Percentiles rank a stretch among this genome's conserved stretches.
Conservation (phyloP, 2,329 filamentous ascomycete species). For the Amylocarpus encephaloides region DNA sequence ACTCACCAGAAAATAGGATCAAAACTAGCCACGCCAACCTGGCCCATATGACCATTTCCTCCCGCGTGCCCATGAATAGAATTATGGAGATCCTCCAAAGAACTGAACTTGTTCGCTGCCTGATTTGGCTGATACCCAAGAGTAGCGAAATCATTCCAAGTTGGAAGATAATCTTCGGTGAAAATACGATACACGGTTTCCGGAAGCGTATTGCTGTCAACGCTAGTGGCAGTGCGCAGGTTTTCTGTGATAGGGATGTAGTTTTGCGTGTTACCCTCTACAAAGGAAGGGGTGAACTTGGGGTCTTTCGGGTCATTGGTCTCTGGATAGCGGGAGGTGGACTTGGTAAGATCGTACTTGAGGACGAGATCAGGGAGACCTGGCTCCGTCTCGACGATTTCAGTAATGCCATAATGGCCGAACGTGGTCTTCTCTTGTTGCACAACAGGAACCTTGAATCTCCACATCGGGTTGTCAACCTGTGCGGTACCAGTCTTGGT, state of each 20-base stretch:
- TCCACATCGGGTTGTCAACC: slow-evolving; percentile 16
- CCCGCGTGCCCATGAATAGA: slow-evolving; percentile 36
- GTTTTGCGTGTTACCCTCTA: slow-evolving; percentile 10
- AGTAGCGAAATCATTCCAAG: slow-evolving; percentile 11
- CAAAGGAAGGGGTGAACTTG: slow-evolving; percentile 6
- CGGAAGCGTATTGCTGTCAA: slow-evolving; percentile 12
- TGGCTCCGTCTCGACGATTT: not conserved
- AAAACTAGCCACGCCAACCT: slow-evolving; percentile 37
- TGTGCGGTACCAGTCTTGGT: slow-evolving; percentile 13
- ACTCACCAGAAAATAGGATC: slow-evolving; percentile 37
- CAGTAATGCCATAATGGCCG: slow-evolving; percentile 13
- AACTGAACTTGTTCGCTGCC: slow-evolving; percentile 20
- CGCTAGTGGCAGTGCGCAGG: slow-evolving; percentile 4
- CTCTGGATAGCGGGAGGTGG: slow-evolving; percentile 9
- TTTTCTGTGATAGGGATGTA: slow-evolving; percentile 8
- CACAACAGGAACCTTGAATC: slow-evolving; percentile 5
- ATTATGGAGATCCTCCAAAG: slow-evolving; percentile 40
- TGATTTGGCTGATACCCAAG: slow-evolving; percentile 7
- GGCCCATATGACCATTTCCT: slow-evolving; percentile 35
- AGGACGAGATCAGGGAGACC: slow-evolving; percentile 3
- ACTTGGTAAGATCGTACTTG: slow-evolving; percentile 9
- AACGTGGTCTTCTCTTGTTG: slow-evolving; percentile 7
- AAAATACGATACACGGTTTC: slow-evolving; percentile 14
- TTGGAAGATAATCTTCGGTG: slow-evolving; percentile 8
- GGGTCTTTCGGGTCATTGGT: slow-evolving; percentile 4